A percentile compares a stretch with the other conserved stretches of the same genome.
Evolutionary conservation across 176 grass and related monocot species (phyloP).

Genomic region (Oryza australiensis): DNA sequence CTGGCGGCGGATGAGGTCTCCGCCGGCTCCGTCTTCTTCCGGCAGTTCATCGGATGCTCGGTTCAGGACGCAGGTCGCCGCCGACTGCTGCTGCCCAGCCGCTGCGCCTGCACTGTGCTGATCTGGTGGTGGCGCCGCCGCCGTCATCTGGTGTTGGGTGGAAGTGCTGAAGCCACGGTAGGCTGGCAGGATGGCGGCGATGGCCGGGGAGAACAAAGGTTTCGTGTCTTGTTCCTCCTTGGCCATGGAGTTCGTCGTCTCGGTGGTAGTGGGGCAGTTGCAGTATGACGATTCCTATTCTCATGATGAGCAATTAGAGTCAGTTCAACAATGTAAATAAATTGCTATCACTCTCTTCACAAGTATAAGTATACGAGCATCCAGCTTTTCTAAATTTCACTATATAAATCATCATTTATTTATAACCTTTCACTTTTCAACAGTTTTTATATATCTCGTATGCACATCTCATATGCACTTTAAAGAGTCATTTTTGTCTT

Average conservation of each 20-base stretch:
- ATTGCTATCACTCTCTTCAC: too few species aligned
- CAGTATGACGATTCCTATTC: conserved; percentile 5
- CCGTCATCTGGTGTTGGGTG: too few species aligned
- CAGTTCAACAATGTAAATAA: too few species aligned
- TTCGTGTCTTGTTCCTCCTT: conserved; percentile 15
- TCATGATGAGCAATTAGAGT: neutral
- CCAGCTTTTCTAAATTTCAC: too few species aligned
- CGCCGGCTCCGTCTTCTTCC: neutral
- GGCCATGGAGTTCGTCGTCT: conserved; percentile 9
- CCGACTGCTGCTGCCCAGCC: neutral
- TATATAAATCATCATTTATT: too few species aligned
- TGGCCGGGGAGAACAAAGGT: conserved; percentile 41
- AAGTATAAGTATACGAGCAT: too few species aligned
- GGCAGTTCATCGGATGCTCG: neutral
- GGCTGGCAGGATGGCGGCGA: conserved; percentile 2
- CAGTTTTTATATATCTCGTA: too few species aligned
- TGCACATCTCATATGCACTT: too few species aligned
- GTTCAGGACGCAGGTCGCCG: conserved; percentile 29
- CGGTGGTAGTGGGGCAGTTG: neutral
- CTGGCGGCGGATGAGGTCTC: neutral
- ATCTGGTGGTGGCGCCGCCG: neutral
- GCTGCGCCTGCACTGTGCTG: neutral
- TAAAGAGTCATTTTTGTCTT: too few species aligned
- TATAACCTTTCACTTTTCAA: too few species aligned
- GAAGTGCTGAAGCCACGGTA: neutral